These are phyloP conservation scores for Naganishia friedmannii DNA, from an alignment of 768 basidiomycete genomes.

Conservation along the genomic window DNA sequence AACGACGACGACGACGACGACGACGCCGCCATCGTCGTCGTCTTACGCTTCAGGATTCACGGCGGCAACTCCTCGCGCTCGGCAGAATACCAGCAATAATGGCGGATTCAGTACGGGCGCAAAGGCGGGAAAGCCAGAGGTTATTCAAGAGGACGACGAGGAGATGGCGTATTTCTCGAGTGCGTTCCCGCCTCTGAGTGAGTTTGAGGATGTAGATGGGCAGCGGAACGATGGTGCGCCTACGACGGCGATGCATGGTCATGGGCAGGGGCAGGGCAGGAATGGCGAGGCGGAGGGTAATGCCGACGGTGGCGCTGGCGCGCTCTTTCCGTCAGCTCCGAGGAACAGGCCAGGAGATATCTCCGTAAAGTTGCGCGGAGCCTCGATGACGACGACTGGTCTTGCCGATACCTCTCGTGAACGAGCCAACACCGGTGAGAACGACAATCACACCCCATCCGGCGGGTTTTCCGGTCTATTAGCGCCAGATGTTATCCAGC, in stretches of 20 bases:
- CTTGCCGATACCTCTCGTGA: slow-evolving; percentile 6
- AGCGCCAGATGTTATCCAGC: slow-evolving; percentile 7
- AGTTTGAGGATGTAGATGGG: slow-evolving; percentile 47
- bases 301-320: background rate
- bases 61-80: background rate
- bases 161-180: slow-evolving; percentile 45
- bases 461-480: background rate
- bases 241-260: too few relatives aligned
- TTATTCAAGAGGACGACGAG: slow-evolving; percentile 31
- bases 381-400: background rate
- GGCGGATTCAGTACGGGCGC: background rate
- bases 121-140: slow-evolving; percentile 5
- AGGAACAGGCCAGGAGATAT: background rate
- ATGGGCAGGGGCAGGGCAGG: background rate
- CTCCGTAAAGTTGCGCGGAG: background rate
- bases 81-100: slow-evolving; percentile 5
- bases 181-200: slow-evolving; percentile 46
- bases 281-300: background rate
- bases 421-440: background rate
- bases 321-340: slow-evolving; percentile 3
- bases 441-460: background rate
- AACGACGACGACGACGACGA: too few relatives aligned
- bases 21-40: too few relatives aligned
- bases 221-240: too few relatives aligned
- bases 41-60: background rate